Conservation (phyloP, 2,329 filamentous ascomycete species). For the Tolypocladium inflatum region DNA sequence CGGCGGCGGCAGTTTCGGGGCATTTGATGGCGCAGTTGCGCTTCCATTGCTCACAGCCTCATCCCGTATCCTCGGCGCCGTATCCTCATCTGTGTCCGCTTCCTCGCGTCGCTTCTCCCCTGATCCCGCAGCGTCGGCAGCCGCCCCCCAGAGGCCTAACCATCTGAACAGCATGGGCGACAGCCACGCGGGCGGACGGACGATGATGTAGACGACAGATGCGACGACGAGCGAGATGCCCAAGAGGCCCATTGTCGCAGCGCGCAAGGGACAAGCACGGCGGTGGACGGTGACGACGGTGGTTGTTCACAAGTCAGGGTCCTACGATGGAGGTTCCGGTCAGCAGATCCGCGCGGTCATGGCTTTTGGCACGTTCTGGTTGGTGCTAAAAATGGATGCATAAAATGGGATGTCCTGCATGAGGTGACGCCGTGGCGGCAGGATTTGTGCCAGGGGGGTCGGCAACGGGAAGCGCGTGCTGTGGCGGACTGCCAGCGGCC, state of each 20-base stretch:
- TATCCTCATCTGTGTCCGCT: neutral
- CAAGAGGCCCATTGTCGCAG: conserved; percentile 24
- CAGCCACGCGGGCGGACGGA: conserved; percentile 43
- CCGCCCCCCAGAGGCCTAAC: conserved; percentile 7
- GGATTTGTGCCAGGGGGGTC: neutral
- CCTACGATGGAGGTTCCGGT: neutral
- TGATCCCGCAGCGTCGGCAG: neutral
- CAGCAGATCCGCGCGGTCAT: neutral
- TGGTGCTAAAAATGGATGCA: neutral
- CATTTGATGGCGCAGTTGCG: neutral
- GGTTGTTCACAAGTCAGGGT: neutral
- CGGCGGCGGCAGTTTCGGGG: neutral
- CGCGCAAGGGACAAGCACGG: neutral
- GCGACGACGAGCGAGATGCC: conserved; percentile 54
- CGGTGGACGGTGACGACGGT: neutral
- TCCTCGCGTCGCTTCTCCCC: neutral
- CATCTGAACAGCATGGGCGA: conserved; percentile 15
- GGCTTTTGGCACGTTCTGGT: neutral
- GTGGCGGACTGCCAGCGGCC: neutral
- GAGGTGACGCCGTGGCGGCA: neutral
- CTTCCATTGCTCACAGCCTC: neutral
- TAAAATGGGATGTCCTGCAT: neutral
- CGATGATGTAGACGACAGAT: conserved; percentile 46
- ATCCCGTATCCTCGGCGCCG: conserved; percentile 2
- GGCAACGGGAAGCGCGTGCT: neutral